Evolutionary conservation across 2,329 filamentous ascomycete species (phyloP).

Genomic region (Coniella vitis): DNA sequence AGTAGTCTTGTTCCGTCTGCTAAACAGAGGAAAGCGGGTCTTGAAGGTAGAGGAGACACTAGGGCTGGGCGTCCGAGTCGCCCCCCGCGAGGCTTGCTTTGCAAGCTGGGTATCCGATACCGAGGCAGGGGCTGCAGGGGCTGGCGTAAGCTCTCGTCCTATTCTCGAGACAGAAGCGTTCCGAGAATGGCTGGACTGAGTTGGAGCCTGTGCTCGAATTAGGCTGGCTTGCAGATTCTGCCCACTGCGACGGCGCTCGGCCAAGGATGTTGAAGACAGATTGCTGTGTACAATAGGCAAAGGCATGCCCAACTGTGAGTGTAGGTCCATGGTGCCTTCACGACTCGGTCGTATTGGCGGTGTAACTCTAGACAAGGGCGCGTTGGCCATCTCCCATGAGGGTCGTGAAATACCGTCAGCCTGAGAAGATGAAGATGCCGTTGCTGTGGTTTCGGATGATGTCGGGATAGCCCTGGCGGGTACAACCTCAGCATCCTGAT

Average conservation of each 20-base stretch:
- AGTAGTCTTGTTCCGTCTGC: slow-evolving; percentile 61
- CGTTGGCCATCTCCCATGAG: slow-evolving; percentile 20
- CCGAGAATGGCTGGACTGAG: slow-evolving; percentile 25
- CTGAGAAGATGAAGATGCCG: slow-evolving; percentile 6
- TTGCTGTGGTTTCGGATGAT: no score
- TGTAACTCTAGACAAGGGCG: slow-evolving; percentile 27
- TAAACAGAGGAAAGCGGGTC: slow-evolving; percentile 71
- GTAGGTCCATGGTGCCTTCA: slow-evolving; percentile 58
- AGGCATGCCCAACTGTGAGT: slow-evolving; percentile 45
- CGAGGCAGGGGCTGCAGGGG: slow-evolving; percentile 18
- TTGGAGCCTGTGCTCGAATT: slow-evolving; percentile 27
- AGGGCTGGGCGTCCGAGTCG: slow-evolving; percentile 45
- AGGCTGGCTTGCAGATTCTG: slow-evolving; percentile 6
- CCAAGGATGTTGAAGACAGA: slow-evolving; percentile 41
- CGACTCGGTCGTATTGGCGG: slow-evolving; percentile 59
- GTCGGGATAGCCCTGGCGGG: no score
- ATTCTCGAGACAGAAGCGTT: slow-evolving; percentile 24
- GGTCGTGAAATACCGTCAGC: slow-evolving; percentile 20
- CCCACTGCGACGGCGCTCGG: slow-evolving; percentile 40
- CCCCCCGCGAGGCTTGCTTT: slow-evolving; percentile 24
- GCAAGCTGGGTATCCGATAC: slow-evolving; percentile 12
- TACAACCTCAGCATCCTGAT: not conserved
- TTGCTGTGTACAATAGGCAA: slow-evolving; percentile 58
- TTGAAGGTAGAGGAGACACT: slow-evolving; percentile 47
- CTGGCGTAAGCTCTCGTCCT: slow-evolving; percentile 30